Conservation (phyloP, 495 filamentous ascomycete species). For the Melanomma pulvis-pyrius region DNA sequence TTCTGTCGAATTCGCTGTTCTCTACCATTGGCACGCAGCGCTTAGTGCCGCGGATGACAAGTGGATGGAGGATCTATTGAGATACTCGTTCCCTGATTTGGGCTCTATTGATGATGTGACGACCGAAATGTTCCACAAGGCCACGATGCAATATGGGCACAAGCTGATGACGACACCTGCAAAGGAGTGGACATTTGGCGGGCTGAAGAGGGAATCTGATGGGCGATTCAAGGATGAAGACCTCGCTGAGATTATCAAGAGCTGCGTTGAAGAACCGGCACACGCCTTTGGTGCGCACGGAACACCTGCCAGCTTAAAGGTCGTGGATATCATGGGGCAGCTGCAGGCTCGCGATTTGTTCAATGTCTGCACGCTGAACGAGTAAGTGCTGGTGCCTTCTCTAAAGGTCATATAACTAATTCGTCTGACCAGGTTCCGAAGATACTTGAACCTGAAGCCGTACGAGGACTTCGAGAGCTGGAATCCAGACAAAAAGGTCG, state of each 20-base stretch:
- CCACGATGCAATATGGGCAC: constrained; percentile 56
- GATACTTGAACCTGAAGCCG: constrained; percentile 40
- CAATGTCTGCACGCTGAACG: constrained; percentile 44
- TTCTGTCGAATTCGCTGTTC: constrained; percentile 43
- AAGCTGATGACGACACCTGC: constrained; percentile 55
- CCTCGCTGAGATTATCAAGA: constrained; percentile 60
- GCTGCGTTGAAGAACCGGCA: constrained; percentile 60
- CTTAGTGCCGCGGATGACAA: constrained; percentile 42
- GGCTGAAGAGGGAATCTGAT: constrained; percentile 56
- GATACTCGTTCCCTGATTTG: constrained; percentile 30
- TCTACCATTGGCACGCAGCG: constrained; percentile 44
- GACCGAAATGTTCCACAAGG: constrained; percentile 55
- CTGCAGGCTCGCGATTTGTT: constrained; percentile 40
- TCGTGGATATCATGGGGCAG: constrained; percentile 42
- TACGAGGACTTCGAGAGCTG: constrained; percentile 41
- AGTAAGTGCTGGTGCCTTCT: constrained; percentile 27
- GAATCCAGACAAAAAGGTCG: constrained; percentile 38
- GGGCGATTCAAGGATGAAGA: constrained; percentile 63
- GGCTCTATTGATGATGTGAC: constrained; percentile 49
- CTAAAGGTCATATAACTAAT: not conserved
- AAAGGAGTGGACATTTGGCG: constrained; percentile 59
- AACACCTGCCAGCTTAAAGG: constrained; percentile 40
- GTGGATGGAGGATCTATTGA: constrained; percentile 41
- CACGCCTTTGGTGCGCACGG: constrained; percentile 43
- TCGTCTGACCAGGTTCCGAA: constrained; percentile 32